phyloP scores from a whole-genome alignment of 768 basidiomycete species.

The Russula earlei region DNA sequence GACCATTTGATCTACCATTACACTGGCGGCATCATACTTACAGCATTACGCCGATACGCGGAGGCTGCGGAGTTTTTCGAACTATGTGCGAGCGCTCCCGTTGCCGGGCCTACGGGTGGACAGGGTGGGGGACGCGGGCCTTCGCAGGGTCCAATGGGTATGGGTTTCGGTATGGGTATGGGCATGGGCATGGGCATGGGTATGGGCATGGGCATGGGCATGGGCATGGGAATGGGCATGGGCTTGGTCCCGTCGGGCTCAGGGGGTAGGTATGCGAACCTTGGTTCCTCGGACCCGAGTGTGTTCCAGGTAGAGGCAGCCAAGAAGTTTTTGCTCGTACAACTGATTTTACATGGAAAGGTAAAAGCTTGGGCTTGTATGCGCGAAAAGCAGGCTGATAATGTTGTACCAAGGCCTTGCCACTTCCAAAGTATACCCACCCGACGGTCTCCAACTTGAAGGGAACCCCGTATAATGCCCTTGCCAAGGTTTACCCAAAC shows the following conservation, averaged over 20 bases:
- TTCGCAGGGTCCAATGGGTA: conserved; percentile 7
- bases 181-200: too few species aligned
- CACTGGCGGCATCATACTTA: conserved; percentile 59
- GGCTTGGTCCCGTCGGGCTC: conserved; percentile 5
- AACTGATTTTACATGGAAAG: conserved; percentile 70
- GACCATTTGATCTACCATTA: conserved; percentile 86
- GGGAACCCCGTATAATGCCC: conserved; percentile 58
- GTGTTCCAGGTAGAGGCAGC: conserved; percentile 78
- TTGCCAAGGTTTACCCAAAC: conserved; percentile 60
- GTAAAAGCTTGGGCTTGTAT: conserved; percentile 30
- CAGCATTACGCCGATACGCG: conserved; percentile 53
- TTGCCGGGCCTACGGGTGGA: conserved; percentile 8
- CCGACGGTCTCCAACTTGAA: conserved; percentile 45
- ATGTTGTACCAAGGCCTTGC: conserved; percentile 26
- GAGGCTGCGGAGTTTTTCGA: conserved; percentile 75
- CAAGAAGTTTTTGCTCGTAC: conserved; percentile 75
- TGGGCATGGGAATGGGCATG: conserved; percentile 2
- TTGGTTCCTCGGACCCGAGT: conserved; percentile 34
- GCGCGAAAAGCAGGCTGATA: neutral
- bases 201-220: conserved; percentile 11
- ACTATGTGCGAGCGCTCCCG: conserved; percentile 49
- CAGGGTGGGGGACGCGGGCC: neutral
- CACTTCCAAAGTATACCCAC: conserved; percentile 70
- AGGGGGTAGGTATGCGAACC: conserved; percentile 1
- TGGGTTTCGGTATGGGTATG: too few species aligned